Evolutionary conservation across 768 basidiomycete species (phyloP).

Genomic region (Tephrocybe sp.): DNA sequence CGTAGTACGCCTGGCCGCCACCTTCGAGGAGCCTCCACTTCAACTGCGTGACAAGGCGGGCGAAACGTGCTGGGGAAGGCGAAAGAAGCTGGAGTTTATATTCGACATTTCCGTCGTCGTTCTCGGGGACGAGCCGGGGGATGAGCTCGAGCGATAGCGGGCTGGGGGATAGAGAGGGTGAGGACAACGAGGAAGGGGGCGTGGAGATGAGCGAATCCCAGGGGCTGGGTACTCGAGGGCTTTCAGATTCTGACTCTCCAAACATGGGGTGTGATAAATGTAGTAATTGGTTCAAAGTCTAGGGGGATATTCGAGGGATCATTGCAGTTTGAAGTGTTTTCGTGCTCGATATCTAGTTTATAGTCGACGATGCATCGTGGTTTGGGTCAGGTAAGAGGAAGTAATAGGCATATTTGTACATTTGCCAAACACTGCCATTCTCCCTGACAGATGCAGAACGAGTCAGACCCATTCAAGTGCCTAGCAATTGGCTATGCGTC

Average conservation of each 20-base stretch:
- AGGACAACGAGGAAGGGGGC: conserved; percentile 49
- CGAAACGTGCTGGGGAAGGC: conserved; percentile 74
- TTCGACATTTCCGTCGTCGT: conserved; percentile 87
- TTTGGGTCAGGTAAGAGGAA: too few species aligned
- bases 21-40: conserved; percentile 93
- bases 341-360: too few species aligned
- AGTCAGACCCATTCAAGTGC: too few species aligned
- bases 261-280: conserved; percentile 54
- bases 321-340: conserved; percentile 22
- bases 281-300: background rate
- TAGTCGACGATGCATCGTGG: too few species aligned
- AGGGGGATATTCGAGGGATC: conserved; percentile 31
- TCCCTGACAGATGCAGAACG: too few species aligned
- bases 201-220: conserved; percentile 77
- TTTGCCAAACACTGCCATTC: too few species aligned
- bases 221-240: conserved; percentile 75
- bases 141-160: conserved; percentile 36
- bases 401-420: too few species aligned
- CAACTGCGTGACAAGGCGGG: conserved; percentile 88
- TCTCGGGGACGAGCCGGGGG: conserved; percentile 74
- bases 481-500: too few species aligned
- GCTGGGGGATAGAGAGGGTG: conserved; percentile 32
- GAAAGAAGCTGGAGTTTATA: conserved; percentile 90
- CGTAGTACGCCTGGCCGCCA: conserved; percentile 82
- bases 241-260: conserved; percentile 81